Percentiles rank a stretch among this genome's conserved stretches.
Evolutionary conservation across 1,284 basidiomycete genomes (phyloP).

Genomic region (Rhodofomes roseus): DNA sequence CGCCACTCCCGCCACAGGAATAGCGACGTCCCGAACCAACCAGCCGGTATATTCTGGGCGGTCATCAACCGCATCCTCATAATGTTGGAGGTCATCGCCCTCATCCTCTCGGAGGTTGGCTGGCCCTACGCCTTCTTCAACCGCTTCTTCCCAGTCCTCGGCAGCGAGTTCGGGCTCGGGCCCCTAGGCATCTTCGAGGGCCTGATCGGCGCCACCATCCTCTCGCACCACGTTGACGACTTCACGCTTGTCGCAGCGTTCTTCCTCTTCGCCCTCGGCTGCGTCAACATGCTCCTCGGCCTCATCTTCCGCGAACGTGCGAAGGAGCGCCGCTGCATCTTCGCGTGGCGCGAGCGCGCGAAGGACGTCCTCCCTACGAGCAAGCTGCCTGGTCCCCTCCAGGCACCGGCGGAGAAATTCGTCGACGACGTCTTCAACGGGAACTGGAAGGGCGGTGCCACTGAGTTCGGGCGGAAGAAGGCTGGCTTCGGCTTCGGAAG

Average conservation of each 20-base stretch:
- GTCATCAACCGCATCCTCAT: slow-evolving; percentile 82
- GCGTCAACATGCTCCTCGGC: slow-evolving; percentile 77
- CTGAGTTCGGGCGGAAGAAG: slow-evolving; percentile 25
- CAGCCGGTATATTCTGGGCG: slow-evolving; percentile 86
- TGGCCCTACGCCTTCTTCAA: slow-evolving; percentile 78
- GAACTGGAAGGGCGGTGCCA: slow-evolving; percentile 13
- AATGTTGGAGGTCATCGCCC: slow-evolving; percentile 74
- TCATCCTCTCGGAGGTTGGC: slow-evolving; percentile 77
- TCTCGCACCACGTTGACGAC: slow-evolving; percentile 80
- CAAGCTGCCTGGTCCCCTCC: slow-evolving; percentile 40
- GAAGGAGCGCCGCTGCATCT: slow-evolving; percentile 62
- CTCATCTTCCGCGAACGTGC: slow-evolving; percentile 66
- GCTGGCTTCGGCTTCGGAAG: slow-evolving; percentile 60
- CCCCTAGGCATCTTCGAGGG: slow-evolving; percentile 82
- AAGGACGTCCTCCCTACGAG: slow-evolving; percentile 54
- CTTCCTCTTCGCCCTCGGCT: slow-evolving; percentile 83
- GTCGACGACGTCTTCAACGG: slow-evolving; percentile 24
- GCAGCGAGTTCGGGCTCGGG: slow-evolving; percentile 77
- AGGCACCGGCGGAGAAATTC: slow-evolving; percentile 37
- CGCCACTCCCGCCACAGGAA: slow-evolving; percentile 37
- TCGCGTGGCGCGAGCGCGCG: slow-evolving; percentile 58
- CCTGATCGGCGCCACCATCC: slow-evolving; percentile 79
- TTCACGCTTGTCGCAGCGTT: slow-evolving; percentile 86
- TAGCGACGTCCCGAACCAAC: slow-evolving; percentile 86
- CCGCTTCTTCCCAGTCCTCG: slow-evolving; percentile 81